phyloP scores from a whole-genome alignment of 495 filamentous ascomycete species.

The Aspergillus cristatus region DNA sequence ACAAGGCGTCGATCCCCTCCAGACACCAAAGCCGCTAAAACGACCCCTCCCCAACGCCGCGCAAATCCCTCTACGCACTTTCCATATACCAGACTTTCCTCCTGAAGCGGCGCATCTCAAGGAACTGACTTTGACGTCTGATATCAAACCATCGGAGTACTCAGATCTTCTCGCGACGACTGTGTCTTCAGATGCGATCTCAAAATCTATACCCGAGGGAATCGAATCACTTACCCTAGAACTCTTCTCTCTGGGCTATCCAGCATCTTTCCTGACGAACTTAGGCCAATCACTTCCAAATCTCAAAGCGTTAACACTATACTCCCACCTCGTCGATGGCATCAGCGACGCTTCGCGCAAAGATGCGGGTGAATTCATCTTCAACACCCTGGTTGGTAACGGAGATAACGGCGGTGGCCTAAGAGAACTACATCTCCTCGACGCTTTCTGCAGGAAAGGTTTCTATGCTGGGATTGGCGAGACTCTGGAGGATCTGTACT shows the following conservation, averaged over 20 bases:
- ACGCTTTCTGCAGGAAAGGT: conserved; percentile 25
- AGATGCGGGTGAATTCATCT: conserved; percentile 26
- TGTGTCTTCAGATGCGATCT: not conserved
- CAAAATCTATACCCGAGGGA: not conserved
- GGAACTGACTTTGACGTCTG: conserved; percentile 21
- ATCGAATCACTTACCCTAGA: conserved; percentile 29
- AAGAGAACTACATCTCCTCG: conserved; percentile 29
- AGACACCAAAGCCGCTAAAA: no score
- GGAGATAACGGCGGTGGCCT: conserved; percentile 5
- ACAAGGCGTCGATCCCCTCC: no score
- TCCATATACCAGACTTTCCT: conserved; percentile 21
- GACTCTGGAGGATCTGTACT: not conserved
- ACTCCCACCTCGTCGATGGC: conserved; percentile 27
- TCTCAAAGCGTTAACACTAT: conserved; percentile 26
- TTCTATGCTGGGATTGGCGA: conserved; percentile 13
- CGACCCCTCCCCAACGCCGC: conserved; percentile 7
- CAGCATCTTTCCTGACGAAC: conserved; percentile 21
- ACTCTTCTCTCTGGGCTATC: conserved; percentile 35
- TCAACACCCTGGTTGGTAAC: not conserved
- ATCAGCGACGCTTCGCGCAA: conserved; percentile 15
- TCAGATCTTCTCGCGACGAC: conserved; percentile 7
- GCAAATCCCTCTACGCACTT: conserved; percentile 23
- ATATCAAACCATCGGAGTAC: conserved; percentile 28
- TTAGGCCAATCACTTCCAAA: conserved; percentile 18
- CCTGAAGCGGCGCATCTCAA: conserved; percentile 14